Percentiles rank a stretch among this genome's conserved stretches.
phyloP scores from a whole-genome alignment of 1,139 yeast species.

The Saccharomycopsis hybrid region DNA sequence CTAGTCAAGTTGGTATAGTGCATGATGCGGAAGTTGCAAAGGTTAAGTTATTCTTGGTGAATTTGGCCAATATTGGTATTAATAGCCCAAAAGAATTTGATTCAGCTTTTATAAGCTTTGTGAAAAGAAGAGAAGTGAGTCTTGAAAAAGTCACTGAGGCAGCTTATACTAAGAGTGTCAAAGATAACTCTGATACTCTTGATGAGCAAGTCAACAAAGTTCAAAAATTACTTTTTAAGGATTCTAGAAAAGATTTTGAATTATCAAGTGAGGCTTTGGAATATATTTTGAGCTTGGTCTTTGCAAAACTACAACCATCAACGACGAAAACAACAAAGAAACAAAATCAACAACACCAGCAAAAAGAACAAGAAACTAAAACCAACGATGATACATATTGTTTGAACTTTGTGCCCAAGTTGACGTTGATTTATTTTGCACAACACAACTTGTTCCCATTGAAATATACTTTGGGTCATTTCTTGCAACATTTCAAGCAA shows the following conservation, averaged over 20 bases:
- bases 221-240: slow-evolving; percentile 6
- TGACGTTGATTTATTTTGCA: slow-evolving; percentile 12
- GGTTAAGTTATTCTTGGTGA: too few relatives aligned
- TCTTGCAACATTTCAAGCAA: slow-evolving; percentile 10
- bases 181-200: slow-evolving; percentile 1
- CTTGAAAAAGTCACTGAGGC: slow-evolving; percentile 8
- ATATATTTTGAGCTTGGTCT: slow-evolving; percentile 5
- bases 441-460: slow-evolving; percentile 15
- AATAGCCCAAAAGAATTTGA: too few relatives aligned
- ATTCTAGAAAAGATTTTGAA: slow-evolving; percentile 3
- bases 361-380: not conserved
- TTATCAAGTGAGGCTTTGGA: slow-evolving; percentile 11
- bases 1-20: not conserved
- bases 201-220: slow-evolving; percentile 3
- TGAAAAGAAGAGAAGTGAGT: slow-evolving; percentile 10
- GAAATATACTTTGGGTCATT: slow-evolving; percentile 7
- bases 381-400: not conserved
- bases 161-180: not conserved
- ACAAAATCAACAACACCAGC: not conserved
- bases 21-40: slow-evolving; percentile 1
- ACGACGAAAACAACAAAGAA: too few relatives aligned
- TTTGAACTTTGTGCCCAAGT: slow-evolving; percentile 14
- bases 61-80: too few relatives aligned
- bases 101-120: slow-evolving; percentile 8
- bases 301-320: too few relatives aligned